phyloP scores from a whole-genome alignment of 2,329 filamentous ascomycete species.

The Colletotrichum plurivorum region DNA sequence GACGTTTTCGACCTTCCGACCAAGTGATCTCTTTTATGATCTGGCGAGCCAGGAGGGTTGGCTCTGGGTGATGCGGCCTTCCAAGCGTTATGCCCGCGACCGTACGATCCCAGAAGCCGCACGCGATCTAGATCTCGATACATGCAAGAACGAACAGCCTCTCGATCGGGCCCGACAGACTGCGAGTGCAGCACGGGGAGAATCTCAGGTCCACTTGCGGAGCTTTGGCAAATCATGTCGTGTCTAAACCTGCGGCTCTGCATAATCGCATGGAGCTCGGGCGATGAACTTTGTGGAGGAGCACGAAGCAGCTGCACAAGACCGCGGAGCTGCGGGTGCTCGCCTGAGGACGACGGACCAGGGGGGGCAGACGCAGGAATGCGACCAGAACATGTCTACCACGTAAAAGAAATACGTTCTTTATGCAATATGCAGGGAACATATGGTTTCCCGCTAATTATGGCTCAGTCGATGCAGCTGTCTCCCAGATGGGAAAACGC shows the following conservation, averaged over 20 bases:
- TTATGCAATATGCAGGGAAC: too few species aligned
- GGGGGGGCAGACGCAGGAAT: not conserved
- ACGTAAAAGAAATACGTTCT: too few species aligned
- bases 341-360: not conserved
- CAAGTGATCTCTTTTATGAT: too few species aligned
- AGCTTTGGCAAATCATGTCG: not conserved
- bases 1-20: too few species aligned
- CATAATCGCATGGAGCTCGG: not conserved
- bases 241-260: not conserved
- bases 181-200: not conserved
- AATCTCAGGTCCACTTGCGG: too few species aligned
- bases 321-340: not conserved
- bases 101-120: not conserved
- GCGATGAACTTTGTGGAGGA: not conserved
- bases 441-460: too few species aligned
- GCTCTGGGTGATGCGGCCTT: not conserved
- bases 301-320: not conserved
- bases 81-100: not conserved
- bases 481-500: not conserved
- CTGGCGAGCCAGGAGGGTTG: too few species aligned
- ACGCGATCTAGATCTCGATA: slow-evolving; percentile 14
- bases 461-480: not conserved
- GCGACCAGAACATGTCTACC: too few species aligned
- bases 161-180: not conserved
- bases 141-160: slow-evolving; percentile 4